Percentiles rank a stretch among this genome's conserved stretches.
phyloP scores from a whole-genome alignment of 2,329 filamentous ascomycete species.

The Fusarium paranaense region DNA sequence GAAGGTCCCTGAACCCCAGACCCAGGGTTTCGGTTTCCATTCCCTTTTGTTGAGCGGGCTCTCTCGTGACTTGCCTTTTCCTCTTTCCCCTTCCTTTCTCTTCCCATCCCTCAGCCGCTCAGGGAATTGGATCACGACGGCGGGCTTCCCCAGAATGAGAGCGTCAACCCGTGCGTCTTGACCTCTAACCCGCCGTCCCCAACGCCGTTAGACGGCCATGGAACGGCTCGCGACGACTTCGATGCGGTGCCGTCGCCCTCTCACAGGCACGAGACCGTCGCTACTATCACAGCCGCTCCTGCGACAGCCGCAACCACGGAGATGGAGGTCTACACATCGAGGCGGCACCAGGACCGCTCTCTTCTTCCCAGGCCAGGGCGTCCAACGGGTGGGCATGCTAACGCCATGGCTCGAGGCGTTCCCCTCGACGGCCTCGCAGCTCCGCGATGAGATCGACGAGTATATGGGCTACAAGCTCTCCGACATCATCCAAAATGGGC shows the following conservation, averaged over 20 bases:
- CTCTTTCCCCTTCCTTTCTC: conserved; percentile 1
- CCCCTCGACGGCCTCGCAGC: conserved; percentile 78
- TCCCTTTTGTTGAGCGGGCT: conserved; percentile 17
- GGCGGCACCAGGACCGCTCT: conserved; percentile 65
- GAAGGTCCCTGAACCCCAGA: conserved; percentile 32
- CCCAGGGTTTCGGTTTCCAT: conserved; percentile 15
- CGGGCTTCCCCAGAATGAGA: conserved; percentile 31
- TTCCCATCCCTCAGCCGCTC: not conserved
- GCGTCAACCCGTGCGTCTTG: conserved; percentile 35
- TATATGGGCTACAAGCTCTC: conserved; percentile 81
- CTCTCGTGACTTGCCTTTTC: not conserved
- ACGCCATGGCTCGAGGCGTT: conserved; percentile 89
- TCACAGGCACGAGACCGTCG: not conserved
- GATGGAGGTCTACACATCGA: conserved; percentile 49
- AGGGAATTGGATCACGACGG: not conserved
- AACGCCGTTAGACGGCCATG: conserved; percentile 47
- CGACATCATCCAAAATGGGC: conserved; percentile 81
- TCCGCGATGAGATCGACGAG: conserved; percentile 87
- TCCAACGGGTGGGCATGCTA: conserved; percentile 90
- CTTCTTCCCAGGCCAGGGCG: conserved; percentile 82
- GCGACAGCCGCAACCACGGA: conserved; percentile 26
- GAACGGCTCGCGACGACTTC: conserved; percentile 45
- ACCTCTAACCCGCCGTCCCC: conserved; percentile 25
- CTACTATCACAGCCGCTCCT: conserved; percentile 3
- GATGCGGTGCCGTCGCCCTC: conserved; percentile 45